phyloP scores from a whole-genome alignment of 257 asterid genomes.

The Rauvolfia tetraphylla region DNA sequence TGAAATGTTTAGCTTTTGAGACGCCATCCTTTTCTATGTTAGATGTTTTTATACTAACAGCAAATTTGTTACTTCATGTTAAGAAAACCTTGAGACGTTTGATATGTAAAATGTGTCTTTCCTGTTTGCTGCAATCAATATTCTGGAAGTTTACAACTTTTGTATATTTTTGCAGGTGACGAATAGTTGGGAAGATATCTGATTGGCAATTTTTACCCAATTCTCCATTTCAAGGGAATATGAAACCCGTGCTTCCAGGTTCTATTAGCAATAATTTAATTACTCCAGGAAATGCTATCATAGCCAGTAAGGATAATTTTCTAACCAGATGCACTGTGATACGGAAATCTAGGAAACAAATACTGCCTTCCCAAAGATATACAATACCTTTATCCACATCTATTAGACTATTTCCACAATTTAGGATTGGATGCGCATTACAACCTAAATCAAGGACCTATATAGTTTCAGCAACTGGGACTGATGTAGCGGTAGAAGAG shows the following conservation, averaged over 20 bases:
- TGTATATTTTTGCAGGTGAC: constrained; percentile 36
- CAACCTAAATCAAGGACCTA: constrained; percentile 39
- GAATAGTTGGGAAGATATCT: constrained; percentile 29
- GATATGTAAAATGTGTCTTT: constrained; percentile 2
- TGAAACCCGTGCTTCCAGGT: constrained; percentile 58
- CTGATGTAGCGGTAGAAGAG: constrained; percentile 79
- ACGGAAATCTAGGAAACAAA: constrained; percentile 37
- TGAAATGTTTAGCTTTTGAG: not conserved
- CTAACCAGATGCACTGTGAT: constrained; percentile 45
- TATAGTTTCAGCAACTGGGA: constrained; percentile 50
- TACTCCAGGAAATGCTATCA: constrained; percentile 37
- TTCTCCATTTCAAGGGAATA: constrained; percentile 28
- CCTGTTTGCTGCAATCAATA: not conserved
- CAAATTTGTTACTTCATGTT: not conserved
- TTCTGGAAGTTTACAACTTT: not conserved
- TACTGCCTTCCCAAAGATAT: constrained; percentile 45
- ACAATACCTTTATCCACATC: constrained; percentile 70
- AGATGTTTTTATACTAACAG: not conserved
- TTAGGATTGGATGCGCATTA: constrained; percentile 42
- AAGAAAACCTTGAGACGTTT: not conserved
- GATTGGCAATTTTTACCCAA: constrained; percentile 26
- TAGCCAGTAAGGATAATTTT: constrained; percentile 35
- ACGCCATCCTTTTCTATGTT: not conserved
- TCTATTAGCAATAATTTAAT: constrained; percentile 41
- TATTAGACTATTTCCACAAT: constrained; percentile 69